A percentile compares a stretch with the other conserved stretches of the same genome.
Conservation (phyloP, 179 eudicot genomes). For the Beta corolliflora region DNA sequence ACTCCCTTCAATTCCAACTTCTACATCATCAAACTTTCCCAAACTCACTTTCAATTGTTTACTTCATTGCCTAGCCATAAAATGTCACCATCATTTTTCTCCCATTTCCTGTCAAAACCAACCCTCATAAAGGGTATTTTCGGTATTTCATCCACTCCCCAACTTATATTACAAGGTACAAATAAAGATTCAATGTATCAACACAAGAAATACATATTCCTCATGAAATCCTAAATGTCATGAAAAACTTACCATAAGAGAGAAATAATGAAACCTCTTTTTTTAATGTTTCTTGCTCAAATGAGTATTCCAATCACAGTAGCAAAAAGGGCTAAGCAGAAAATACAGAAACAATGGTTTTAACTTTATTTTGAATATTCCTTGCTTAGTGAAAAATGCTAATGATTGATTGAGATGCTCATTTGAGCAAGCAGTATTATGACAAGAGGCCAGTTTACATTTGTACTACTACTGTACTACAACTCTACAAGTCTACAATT, state of each 20-base stretch:
- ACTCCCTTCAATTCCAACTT: neutral
- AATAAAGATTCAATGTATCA: neutral
- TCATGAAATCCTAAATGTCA: neutral
- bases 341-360: neutral
- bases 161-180: neutral
- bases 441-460: constrained; percentile 15
- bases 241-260: neutral
- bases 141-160: neutral
- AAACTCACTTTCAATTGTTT: neutral
- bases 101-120: neutral
- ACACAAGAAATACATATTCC: neutral
- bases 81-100: neutral
- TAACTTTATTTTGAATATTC: no score
- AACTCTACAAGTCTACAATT: neutral
- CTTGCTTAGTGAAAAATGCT: neutral
- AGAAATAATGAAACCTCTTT: constrained; percentile 8
- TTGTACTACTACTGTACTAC: neutral
- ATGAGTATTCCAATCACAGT: constrained; percentile 34
- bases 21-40: constrained; percentile 12
- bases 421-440: constrained; percentile 29
- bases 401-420: constrained; percentile 32
- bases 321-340: neutral
- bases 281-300: constrained; percentile 38
- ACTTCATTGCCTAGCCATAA: neutral
- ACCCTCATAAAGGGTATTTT: neutral